A percentile compares a stretch with the other conserved stretches of the same genome.
phyloP scores from a whole-genome alignment of 495 filamentous ascomycete genomes.

The Neurospora tetrasperma region DNA sequence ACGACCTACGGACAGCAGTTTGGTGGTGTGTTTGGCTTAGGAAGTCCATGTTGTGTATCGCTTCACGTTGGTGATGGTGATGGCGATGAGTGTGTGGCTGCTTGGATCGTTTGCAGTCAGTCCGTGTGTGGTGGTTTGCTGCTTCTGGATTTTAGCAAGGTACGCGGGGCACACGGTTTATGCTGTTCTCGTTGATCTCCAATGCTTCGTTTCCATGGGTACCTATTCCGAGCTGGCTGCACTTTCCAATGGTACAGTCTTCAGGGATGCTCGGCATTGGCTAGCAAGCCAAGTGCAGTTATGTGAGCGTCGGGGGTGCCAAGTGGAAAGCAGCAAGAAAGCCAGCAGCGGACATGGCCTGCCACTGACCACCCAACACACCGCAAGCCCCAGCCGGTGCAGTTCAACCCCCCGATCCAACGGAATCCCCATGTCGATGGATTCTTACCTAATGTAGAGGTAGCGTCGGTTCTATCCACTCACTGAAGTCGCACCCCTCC shows the following conservation, averaged over 20 bases:
- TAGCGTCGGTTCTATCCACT: background rate
- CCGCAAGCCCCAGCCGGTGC: background rate
- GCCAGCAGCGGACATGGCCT: background rate
- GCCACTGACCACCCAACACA: background rate
- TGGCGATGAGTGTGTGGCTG: background rate
- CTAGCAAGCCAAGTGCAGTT: background rate
- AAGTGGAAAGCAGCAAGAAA: background rate
- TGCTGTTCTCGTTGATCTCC: background rate
- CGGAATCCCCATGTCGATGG: background rate
- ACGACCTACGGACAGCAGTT: background rate
- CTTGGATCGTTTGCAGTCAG: background rate
- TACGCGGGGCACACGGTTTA: background rate
- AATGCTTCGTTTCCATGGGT: background rate
- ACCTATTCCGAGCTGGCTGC: background rate
- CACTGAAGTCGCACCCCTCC: background rate
- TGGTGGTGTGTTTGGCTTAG: background rate
- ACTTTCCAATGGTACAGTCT: background rate
- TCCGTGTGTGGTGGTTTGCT: background rate
- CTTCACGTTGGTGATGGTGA: background rate
- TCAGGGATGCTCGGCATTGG: background rate
- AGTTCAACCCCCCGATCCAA: background rate
- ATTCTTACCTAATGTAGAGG: background rate
- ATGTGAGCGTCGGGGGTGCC: background rate
- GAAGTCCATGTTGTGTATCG: background rate
- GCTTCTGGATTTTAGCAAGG: background rate